phyloP scores from a whole-genome alignment of 1,139 yeast genomes.

The Starmera stellimalicola region DNA sequence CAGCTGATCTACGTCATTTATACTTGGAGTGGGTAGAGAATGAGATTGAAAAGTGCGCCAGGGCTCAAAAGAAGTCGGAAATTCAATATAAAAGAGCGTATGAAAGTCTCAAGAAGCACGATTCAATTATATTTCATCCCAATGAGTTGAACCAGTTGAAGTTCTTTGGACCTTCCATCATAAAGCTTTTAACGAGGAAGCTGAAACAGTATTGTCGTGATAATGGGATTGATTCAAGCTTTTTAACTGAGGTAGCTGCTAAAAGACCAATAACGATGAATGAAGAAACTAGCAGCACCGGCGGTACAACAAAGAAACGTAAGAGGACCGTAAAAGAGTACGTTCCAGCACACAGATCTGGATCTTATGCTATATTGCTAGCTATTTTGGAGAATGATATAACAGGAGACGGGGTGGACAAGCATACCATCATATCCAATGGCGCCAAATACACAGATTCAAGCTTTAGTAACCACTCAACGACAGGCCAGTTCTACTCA shows the following conservation, averaged over 20 bases:
- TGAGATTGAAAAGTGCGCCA: constrained; percentile 2
- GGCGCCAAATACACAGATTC: constrained; percentile 59
- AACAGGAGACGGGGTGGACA: constrained; percentile 42
- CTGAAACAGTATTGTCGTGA: constrained; percentile 11
- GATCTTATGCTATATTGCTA: constrained; percentile 77
- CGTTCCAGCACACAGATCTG: constrained; percentile 71
- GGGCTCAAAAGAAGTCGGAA: constrained; percentile 8
- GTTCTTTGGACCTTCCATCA: constrained; percentile 11
- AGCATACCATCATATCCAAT: constrained; percentile 43
- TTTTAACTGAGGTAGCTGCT: not conserved
- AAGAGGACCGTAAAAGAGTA: constrained; percentile 32
- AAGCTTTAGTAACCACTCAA: constrained; percentile 56
- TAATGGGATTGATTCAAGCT: constrained; percentile 8
- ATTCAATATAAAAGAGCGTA: constrained; percentile 8
- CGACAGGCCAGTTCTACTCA: constrained; percentile 54
- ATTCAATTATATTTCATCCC: constrained; percentile 8
- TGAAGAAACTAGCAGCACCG: constrained; percentile 5
- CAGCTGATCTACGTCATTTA: constrained; percentile 12
- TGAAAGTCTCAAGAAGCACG: constrained; percentile 4
- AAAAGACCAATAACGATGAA: not conserved
- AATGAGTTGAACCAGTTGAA: constrained; percentile 9
- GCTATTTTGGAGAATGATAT: constrained; percentile 50
- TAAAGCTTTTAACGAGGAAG: constrained; percentile 5
- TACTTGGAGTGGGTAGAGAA: constrained; percentile 16
- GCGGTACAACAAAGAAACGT: constrained; percentile 15